Base-by-base conservation (phyloP, 2,329 filamentous ascomycete genomes). In the Aureobasidium sp. region DNA sequence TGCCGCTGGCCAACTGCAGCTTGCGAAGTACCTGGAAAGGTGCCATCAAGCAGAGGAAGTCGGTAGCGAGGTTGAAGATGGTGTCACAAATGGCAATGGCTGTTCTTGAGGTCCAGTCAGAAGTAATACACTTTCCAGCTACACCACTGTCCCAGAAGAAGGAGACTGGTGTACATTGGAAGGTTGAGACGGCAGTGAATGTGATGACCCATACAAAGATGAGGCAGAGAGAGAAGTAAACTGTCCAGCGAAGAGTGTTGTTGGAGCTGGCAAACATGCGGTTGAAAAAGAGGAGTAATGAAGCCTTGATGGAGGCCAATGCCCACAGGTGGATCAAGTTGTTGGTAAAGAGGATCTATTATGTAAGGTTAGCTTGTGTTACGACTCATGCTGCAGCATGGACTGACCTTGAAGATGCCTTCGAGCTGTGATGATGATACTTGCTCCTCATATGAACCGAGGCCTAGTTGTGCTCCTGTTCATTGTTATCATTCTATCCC, bases 261-360 rank as follows among this genome's bases (percentile, higher is more conserved):
- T 74, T 75, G 15, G 73, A 74, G 41, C 52, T 48, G 42, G 55
- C 41, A 61, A 81, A 81, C 39, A 81, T 74, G 25, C 76, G 76
- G 25, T 77, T 73, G 65, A 79, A 81, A 64, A 79, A 78, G 62
- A 80, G 70, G 1, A 80, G 68, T 45, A 81, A 78, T 0, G 77
- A 78, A 14, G 74, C 70, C 68, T 80, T 79, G 37, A 62, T 49
- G 3, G 31, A 20, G 7, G 60, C 47, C 20, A 62, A 8, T 31
- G 60, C 39, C 59, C 59, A 61, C 3, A 61, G 42, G 17, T 51
- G 57, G 11, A 60, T 47, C 34, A 60, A 45, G 36, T 60, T 60
- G 44, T 41, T 60, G 8, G 44, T 51, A 27, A 60, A 60, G 25
- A 60, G 57, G 25, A 51, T 31, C 57, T 60, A 25, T 36, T n/a